A percentile compares a stretch with the other conserved stretches of the same genome.
These are phyloP conservation scores for Botrytis paeoniae DNA, from an alignment of 2,329 filamentous ascomycete species.

Conservation along the genomic window DNA sequence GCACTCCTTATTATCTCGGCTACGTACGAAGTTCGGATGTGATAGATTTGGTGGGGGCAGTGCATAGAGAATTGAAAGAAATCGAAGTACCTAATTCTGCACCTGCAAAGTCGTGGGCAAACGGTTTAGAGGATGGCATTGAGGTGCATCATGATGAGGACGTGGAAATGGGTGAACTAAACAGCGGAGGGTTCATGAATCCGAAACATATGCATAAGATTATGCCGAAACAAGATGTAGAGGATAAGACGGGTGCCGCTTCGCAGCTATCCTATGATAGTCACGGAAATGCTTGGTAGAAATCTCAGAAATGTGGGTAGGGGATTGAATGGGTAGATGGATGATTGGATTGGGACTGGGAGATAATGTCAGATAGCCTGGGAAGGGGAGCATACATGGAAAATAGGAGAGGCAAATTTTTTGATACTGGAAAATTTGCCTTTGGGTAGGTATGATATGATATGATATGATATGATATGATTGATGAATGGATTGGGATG, in stretches of 20 bases:
- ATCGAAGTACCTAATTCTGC: conserved; percentile 18
- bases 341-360: background rate
- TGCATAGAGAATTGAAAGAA: conserved; percentile 45
- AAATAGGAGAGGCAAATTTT: background rate
- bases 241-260: background rate
- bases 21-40: conserved; percentile 71
- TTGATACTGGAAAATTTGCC: background rate
- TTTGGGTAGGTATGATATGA: background rate
- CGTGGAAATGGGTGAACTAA: conserved; percentile 12
- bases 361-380: background rate
- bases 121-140: conserved; percentile 18
- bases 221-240: conserved; percentile 27
- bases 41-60: conserved; percentile 55
- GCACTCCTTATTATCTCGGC: conserved; percentile 80
- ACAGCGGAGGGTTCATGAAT: conserved; percentile 29
- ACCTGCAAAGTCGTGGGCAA: conserved; percentile 13
- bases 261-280: conserved; percentile 17
- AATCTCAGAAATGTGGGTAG: background rate
- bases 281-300: conserved; percentile 20
- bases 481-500: conserved; percentile 6
- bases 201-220: conserved; percentile 24
- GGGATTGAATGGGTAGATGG: background rate
- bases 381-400: background rate
- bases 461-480: conserved; percentile 5
- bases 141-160: conserved; percentile 19